Conservation (phyloP, 495 filamentous ascomycete species). For the Apodospora peruviana region DNA sequence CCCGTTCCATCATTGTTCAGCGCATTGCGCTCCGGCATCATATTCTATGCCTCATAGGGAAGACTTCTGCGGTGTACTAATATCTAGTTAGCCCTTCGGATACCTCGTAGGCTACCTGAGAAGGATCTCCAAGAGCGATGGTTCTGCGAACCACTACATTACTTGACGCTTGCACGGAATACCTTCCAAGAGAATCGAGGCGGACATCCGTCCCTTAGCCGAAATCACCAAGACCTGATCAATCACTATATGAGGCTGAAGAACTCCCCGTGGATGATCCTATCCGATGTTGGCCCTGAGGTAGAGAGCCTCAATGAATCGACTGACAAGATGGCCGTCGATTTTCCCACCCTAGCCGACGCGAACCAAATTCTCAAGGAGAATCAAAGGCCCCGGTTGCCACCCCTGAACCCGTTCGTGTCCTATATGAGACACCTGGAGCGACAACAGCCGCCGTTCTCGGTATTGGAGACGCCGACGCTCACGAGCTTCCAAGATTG, state of each 20-base stretch:
- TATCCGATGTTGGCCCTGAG: conserved; percentile 70
- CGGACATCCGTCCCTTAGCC: conserved; percentile 78
- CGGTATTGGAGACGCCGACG: conserved; percentile 39
- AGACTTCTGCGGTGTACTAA: too few species aligned
- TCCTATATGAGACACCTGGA: conserved; percentile 81
- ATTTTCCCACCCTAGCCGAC: conserved; percentile 65
- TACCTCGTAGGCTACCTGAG: conserved; percentile 75
- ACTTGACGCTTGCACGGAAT: conserved; percentile 61
- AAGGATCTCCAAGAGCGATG: conserved; percentile 75
- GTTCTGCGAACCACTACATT: conserved; percentile 86
- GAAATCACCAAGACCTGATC: conserved; percentile 72
- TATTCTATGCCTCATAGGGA: too few species aligned
- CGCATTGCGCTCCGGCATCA: too few species aligned
- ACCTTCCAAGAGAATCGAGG: conserved; percentile 73
- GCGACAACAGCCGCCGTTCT: conserved; percentile 62
- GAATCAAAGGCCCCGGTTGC: conserved; percentile 21
- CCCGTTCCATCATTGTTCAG: too few species aligned
- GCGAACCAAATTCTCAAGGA: conserved; percentile 38
- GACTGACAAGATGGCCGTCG: conserved; percentile 31
- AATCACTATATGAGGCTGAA: conserved; percentile 78
- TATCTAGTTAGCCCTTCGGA: conserved; percentile 54
- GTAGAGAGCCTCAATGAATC: conserved; percentile 42
- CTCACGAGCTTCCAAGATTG: conserved; percentile 70
- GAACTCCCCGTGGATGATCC: conserved; percentile 71
- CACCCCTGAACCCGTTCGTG: conserved; percentile 52